Percentiles rank a stretch among this genome's conserved stretches.
These are phyloP conservation scores for Neoboletus subvelutipes DNA, from an alignment of 768 basidiomycete species.

Conservation along the genomic window DNA sequence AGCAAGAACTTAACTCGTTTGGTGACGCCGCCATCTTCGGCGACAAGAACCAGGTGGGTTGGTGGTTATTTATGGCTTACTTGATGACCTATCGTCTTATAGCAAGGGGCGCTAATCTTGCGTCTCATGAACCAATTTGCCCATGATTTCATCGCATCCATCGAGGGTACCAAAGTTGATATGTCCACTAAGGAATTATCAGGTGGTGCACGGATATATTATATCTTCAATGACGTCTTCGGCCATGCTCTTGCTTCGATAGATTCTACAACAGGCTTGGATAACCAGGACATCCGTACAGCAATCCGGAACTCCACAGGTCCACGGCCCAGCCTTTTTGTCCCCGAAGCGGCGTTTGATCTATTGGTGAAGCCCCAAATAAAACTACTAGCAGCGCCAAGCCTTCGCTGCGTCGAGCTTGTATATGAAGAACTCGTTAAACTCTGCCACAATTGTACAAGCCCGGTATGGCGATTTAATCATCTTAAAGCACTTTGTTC, in stretches of 20 bases:
- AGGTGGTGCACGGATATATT: slow-evolving; percentile 97
- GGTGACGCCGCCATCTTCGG: slow-evolving; percentile 92
- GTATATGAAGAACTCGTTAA: slow-evolving; percentile 99
- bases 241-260: slow-evolving; percentile 88
- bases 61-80: not conserved
- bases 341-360: slow-evolving; percentile 97
- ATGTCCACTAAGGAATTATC: slow-evolving; percentile 98
- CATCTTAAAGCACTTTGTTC: not conserved
- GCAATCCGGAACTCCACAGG: slow-evolving; percentile 99
- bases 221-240: slow-evolving; percentile 99
- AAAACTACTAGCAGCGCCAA: slow-evolving; percentile 91
- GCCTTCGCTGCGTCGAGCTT: slow-evolving; percentile 92
- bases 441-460: slow-evolving; percentile 98
- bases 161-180: slow-evolving; percentile 94
- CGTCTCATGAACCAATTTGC: slow-evolving; percentile 99
- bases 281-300: slow-evolving; percentile 93
- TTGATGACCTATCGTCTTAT: slow-evolving; percentile 18
- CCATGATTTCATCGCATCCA: slow-evolving; percentile 93
- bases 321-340: slow-evolving; percentile 92
- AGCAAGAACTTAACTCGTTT: slow-evolving; percentile 96
- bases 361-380: slow-evolving; percentile 97
- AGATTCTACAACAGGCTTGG: slow-evolving; percentile 88
- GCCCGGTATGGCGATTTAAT: slow-evolving; percentile 53
- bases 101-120: slow-evolving; percentile 88
- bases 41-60: slow-evolving; percentile 75